phyloP scores from a whole-genome alignment of 2,329 filamentous ascomycete species.

The Sodiomyces alkalinus region DNA sequence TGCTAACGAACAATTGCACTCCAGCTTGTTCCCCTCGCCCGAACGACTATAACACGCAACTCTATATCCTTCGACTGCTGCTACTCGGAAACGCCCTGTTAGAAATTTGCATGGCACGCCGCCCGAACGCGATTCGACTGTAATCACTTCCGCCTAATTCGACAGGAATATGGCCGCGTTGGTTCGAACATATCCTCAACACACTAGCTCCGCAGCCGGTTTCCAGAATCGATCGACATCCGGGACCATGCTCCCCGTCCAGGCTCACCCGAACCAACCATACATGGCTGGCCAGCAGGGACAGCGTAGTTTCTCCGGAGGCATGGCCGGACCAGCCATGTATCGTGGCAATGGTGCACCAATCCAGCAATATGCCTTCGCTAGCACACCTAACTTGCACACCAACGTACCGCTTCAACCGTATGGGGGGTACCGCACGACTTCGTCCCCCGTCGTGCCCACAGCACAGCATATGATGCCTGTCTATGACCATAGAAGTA shows the following conservation, averaged over 20 bases:
- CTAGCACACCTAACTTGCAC: conserved; percentile 50
- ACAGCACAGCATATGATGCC: conserved; percentile 23
- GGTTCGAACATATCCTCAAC: conserved; percentile 68
- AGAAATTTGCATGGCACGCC: too few species aligned
- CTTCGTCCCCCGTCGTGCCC: conserved; percentile 27
- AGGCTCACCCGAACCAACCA: conserved; percentile 33
- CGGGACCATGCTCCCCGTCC: conserved; percentile 38
- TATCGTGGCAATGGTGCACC: conserved; percentile 43
- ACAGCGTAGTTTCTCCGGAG: conserved; percentile 32
- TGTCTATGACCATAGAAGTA: conserved; percentile 12
- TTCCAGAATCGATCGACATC: conserved; percentile 59
- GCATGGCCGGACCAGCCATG: conserved; percentile 29
- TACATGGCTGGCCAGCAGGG: conserved; percentile 28
- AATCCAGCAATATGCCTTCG: conserved; percentile 66
- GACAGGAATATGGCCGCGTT: conserved; percentile 60
- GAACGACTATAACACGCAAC: too few species aligned
- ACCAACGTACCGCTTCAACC: conserved; percentile 37
- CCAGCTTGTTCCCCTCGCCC: too few species aligned
- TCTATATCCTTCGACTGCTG: too few species aligned
- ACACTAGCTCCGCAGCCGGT: conserved; percentile 58
- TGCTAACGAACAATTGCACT: too few species aligned
- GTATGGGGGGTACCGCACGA: conserved; percentile 29
- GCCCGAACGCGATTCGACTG: too few species aligned
- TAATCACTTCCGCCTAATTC: background rate
- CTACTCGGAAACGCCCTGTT: too few species aligned